phyloP scores from a whole-genome alignment of 208 protist genomes.

The Crithidia thermophila region DNA sequence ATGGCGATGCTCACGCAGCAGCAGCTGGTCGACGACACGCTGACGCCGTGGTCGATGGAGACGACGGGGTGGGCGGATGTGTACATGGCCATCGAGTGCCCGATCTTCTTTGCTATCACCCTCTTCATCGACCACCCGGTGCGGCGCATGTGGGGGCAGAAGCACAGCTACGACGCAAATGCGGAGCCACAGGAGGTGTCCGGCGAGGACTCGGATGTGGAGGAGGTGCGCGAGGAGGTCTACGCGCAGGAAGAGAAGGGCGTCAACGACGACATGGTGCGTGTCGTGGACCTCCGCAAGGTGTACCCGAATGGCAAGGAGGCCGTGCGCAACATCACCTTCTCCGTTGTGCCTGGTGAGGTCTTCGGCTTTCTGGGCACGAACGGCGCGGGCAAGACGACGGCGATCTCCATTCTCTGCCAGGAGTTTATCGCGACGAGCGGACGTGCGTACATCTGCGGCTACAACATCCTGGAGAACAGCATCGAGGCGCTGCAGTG shows the following conservation, averaged over 20 bases:
- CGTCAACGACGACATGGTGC: conserved; percentile 45
- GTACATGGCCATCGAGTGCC: conserved; percentile 56
- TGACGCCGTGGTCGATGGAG: conserved; percentile 32
- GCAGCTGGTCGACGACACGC: not conserved
- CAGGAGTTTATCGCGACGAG: conserved; percentile 74
- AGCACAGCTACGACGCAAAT: conserved; percentile 10
- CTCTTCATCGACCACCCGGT: conserved; percentile 49
- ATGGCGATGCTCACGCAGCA: conserved; percentile 34
- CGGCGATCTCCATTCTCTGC: conserved; percentile 82
- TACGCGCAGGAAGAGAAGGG: conserved; percentile 20
- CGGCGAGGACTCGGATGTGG: conserved; percentile 55
- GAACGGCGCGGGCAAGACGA: conserved; percentile 92
- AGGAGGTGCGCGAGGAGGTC: conserved; percentile 40
- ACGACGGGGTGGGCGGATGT: conserved; percentile 33
- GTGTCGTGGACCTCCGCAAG: conserved; percentile 57
- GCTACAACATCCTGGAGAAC: conserved; percentile 52
- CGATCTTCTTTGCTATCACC: conserved; percentile 39
- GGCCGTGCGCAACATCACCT: conserved; percentile 77
- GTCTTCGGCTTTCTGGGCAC: conserved; percentile 90
- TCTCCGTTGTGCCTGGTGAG: conserved; percentile 74
- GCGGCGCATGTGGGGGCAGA: conserved; percentile 20
- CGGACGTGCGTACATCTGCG: conserved; percentile 53
- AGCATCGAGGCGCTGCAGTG: conserved; percentile 48
- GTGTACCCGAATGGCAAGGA: conserved; percentile 45
- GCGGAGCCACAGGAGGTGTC: conserved; percentile 11